These are phyloP conservation scores for Pythium coloratum DNA, from an alignment of 352 stramenopile genomes.

Conservation along the genomic window DNA sequence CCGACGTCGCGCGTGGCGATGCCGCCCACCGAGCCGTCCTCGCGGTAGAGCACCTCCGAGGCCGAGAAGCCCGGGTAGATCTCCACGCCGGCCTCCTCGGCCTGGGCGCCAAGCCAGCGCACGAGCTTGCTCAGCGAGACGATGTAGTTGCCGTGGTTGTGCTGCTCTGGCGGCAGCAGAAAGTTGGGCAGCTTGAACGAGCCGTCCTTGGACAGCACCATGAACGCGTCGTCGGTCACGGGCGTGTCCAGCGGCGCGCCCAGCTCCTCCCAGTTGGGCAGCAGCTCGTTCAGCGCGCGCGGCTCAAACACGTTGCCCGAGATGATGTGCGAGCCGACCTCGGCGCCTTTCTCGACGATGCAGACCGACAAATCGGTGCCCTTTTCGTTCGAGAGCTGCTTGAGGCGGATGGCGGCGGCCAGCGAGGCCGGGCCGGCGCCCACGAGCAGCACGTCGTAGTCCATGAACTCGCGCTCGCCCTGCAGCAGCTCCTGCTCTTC, in stretches of 20 bases:
- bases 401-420: slow-evolving; percentile 96
- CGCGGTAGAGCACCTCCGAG: slow-evolving; percentile 88
- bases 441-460: slow-evolving; percentile 99
- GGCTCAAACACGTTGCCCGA: slow-evolving; percentile 99
- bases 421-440: slow-evolving; percentile 91
- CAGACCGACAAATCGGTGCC: slow-evolving; percentile 94
- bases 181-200: slow-evolving; percentile 90
- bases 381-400: slow-evolving; percentile 95
- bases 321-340: slow-evolving; percentile 98
- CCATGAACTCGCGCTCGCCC: slow-evolving; percentile 91
- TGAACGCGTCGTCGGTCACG: slow-evolving; percentile 94
- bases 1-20: slow-evolving; percentile 99
- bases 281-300: slow-evolving; percentile 94
- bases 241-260: slow-evolving; percentile 90
- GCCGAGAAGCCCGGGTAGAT: slow-evolving; percentile 99
- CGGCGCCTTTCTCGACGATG: slow-evolving; percentile 94
- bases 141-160: slow-evolving; percentile 99
- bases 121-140: slow-evolving; percentile 96
- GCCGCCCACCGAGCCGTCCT: slow-evolving; percentile 86
- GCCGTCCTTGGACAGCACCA: slow-evolving; percentile 90
- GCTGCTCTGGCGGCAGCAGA: slow-evolving; percentile 93
- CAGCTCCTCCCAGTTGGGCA: slow-evolving; percentile 94
- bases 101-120: slow-evolving; percentile 95
- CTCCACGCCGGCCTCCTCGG: slow-evolving; percentile 98
- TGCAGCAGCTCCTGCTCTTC: slow-evolving; percentile 73